These are phyloP conservation scores for Polyplosphaeria fusca DNA, from an alignment of 495 filamentous ascomycete species.

Conservation along the genomic window DNA sequence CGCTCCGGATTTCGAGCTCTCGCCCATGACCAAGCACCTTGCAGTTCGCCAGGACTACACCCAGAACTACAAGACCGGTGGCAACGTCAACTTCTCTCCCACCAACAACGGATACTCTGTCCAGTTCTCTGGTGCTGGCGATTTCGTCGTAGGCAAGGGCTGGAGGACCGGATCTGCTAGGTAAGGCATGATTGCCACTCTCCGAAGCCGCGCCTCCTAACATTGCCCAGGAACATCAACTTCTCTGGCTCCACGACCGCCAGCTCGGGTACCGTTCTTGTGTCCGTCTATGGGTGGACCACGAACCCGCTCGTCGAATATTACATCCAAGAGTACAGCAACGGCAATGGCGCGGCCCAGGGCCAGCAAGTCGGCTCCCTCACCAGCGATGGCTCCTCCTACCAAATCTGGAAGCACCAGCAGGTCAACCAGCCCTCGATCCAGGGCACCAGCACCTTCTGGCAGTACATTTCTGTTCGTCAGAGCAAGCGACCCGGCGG, in stretches of 20 bases:
- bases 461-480: constrained; percentile 57
- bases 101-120: constrained; percentile 58
- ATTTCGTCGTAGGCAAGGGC: constrained; percentile 59
- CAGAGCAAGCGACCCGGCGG: constrained; percentile 44
- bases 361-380: constrained; percentile 53
- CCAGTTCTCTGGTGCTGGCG: constrained; percentile 52
- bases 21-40: constrained; percentile 51
- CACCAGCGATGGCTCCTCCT: constrained; percentile 56
- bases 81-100: constrained; percentile 50
- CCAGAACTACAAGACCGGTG: constrained; percentile 63
- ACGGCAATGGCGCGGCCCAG: constrained; percentile 53
- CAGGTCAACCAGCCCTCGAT: constrained; percentile 61
- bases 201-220: too few relatives aligned
- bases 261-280: constrained; percentile 19
- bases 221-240: constrained; percentile 15
- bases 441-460: constrained; percentile 52
- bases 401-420: constrained; percentile 59
- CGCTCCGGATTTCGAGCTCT: constrained; percentile 40
- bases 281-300: constrained; percentile 24
- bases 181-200: too few relatives aligned
- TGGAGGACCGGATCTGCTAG: constrained; percentile 22
- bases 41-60: constrained; percentile 49
- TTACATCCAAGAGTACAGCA: constrained; percentile 55
- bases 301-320: constrained; percentile 56
- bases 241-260: constrained; percentile 21